phyloP scores from a whole-genome alignment of 768 basidiomycete species.

The Mrakia hoshinonis region DNA sequence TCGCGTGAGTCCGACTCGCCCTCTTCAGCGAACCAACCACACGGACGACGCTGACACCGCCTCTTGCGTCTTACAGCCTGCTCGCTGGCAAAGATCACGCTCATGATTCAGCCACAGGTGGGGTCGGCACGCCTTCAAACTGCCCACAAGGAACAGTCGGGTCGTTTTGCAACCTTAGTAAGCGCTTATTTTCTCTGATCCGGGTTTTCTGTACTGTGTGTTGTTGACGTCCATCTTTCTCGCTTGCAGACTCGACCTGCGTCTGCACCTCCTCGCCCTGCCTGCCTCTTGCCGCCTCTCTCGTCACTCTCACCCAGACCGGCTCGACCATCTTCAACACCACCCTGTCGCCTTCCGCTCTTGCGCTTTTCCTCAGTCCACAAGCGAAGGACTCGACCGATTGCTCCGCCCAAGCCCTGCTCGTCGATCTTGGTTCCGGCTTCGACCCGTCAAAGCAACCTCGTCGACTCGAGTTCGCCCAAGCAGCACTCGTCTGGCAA shows the following conservation, averaged over 20 bases:
- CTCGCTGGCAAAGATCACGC: neutral
- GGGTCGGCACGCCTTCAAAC: too few species aligned
- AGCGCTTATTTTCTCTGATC: neutral
- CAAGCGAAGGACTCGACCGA: neutral
- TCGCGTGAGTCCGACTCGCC: neutral
- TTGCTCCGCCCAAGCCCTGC: conserved; percentile 7
- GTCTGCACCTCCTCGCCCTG: conserved; percentile 11
- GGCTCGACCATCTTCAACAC: neutral
- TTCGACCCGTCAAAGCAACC: neutral
- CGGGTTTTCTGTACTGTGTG: neutral
- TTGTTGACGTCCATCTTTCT: neutral
- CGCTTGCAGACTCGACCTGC: neutral
- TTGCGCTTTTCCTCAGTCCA: neutral
- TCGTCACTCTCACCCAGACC: neutral
- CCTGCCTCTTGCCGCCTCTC: conserved; percentile 2
- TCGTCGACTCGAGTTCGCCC: neutral
- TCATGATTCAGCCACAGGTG: neutral
- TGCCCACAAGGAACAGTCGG: neutral
- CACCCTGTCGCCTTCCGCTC: neutral
- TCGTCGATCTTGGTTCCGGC: neutral
- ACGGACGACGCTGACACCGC: neutral
- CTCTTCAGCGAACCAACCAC: neutral
- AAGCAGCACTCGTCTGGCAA: conserved; percentile 4
- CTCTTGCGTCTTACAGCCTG: neutral
- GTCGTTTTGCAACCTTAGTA: neutral